Evolutionary conservation across 2,329 filamentous ascomycete species (phyloP).

Genomic region (Fulvia fulva): DNA sequence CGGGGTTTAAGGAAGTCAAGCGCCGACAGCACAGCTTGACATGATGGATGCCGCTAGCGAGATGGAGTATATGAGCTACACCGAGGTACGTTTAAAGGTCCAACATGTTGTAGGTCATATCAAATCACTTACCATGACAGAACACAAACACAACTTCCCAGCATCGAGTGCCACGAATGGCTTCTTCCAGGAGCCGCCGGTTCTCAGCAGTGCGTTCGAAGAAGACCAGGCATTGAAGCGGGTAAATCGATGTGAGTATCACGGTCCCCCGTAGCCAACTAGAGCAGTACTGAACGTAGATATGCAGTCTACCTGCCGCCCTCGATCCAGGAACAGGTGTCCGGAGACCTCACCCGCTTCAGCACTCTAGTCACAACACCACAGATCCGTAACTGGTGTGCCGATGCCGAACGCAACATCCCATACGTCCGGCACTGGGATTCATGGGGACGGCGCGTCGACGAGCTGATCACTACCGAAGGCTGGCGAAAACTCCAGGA

Average conservation of each 20-base stretch:
- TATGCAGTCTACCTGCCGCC: constrained; percentile 45
- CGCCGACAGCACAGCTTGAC: too few relatives aligned
- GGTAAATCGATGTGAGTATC: background rate
- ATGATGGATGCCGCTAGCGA: too few relatives aligned
- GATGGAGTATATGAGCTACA: too few relatives aligned
- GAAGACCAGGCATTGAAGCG: constrained; percentile 15
- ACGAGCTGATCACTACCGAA: constrained; percentile 59
- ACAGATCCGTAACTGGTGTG: constrained; percentile 53
- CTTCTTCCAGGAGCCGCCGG: constrained; percentile 18
- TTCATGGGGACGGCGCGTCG: constrained; percentile 58
- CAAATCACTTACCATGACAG: background rate
- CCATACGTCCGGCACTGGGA: constrained; percentile 59
- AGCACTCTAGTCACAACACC: constrained; percentile 53
- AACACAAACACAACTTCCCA: background rate
- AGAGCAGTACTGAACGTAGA: background rate
- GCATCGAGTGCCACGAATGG: constrained; percentile 13
- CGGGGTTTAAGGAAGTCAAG: too few relatives aligned
- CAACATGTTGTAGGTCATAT: too few relatives aligned
- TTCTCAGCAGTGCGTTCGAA: constrained; percentile 6
- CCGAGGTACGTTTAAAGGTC: too few relatives aligned
- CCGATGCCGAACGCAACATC: constrained; percentile 63
- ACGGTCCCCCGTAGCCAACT: background rate
- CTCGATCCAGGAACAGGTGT: constrained; percentile 2
- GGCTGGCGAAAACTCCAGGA: constrained; percentile 63
- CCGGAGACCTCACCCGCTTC: constrained; percentile 32